Percentiles rank a stretch among this genome's conserved stretches.
Conservation (phyloP, 1,284 basidiomycete genomes). For the Marasmius sp. region DNA sequence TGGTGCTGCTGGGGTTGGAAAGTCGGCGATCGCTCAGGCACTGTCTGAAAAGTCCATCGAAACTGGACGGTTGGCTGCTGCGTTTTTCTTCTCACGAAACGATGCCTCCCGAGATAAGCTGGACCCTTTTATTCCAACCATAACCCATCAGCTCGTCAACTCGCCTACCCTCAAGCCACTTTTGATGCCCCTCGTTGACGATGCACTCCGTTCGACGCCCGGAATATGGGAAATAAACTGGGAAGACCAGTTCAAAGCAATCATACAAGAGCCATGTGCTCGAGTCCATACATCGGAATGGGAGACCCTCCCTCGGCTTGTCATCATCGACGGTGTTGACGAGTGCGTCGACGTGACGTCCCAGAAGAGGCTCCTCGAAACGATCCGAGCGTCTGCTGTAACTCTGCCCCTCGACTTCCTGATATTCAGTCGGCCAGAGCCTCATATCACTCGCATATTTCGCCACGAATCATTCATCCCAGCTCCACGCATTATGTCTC, state of each 20-base stretch:
- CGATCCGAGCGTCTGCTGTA: not conserved
- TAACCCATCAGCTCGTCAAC: not conserved
- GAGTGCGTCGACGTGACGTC: not conserved
- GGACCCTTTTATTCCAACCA: not conserved
- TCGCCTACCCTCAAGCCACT: not conserved
- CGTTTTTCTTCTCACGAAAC: not conserved
- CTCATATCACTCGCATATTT: not conserved
- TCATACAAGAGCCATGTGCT: not conserved
- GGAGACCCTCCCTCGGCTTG: not conserved
- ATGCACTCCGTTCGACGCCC: not conserved
- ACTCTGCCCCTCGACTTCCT: not conserved
- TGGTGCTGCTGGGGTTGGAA: not conserved
- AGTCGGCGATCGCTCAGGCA: not conserved
- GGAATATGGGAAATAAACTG: not conserved
- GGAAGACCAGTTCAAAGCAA: not conserved
- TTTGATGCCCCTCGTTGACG: not conserved
- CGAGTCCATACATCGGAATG: not conserved
- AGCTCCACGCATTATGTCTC: not conserved
- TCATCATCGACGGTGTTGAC: not conserved
- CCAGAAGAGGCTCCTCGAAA: not conserved
- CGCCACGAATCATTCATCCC: not conserved
- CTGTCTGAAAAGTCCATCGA: not conserved
- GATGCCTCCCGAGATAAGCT: not conserved
- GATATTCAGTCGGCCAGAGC: not conserved
- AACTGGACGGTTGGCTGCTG: not conserved